Evolutionary conservation across 441 rosid species (phyloP), one percentile per base, ranked within the genome.

Genomic region (Dalechampia spathulata): DNA sequence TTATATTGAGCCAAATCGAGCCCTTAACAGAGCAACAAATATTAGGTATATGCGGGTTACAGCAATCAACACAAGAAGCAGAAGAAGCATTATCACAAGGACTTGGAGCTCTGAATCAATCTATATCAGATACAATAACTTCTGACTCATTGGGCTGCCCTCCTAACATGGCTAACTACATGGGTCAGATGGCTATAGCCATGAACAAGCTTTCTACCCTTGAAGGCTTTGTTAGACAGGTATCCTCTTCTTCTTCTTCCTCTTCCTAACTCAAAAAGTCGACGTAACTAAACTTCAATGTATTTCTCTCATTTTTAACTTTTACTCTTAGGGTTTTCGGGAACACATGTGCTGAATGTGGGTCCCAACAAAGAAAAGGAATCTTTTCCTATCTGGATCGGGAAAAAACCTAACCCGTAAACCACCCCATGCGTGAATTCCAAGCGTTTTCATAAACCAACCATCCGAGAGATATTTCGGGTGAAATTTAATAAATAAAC

Each of bases 31-130:
- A 93, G 76, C 95, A 89, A 51, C 99, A 93, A 42, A 79, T 93
- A 49, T 47, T 93, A 42, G 97, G 90, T 2, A 82, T 90, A 58
- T 93, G 87, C 54, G 96, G 81, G 6, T 42, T 93, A 58, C 99
- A 90, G 55, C 96, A 83, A 50, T 85, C 99, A 1, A 85, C 99
- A 19, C 99, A 85, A 45, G 95, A 83, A 48, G 79, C 96, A 0
- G 99, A 93, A 63, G 99, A 93, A 16, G 95, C 97, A 48, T 77
- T 93, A 40, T 80, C 99, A 0, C 97, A 82, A 53, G 95, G 99
- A 43, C 85, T 82, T 8, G 99, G 87, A 50, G 83, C 89, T 30
- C 81, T 93, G 38, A 83, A 82, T 49, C 99, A 87, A 57, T 87
- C 99, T 0, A 69, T 93, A n/a, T 83, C 87, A 9, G 89, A 93